Conservation (phyloP, 495 filamentous ascomycete genomes). For the Chaetomidium leptoderma region DNA sequence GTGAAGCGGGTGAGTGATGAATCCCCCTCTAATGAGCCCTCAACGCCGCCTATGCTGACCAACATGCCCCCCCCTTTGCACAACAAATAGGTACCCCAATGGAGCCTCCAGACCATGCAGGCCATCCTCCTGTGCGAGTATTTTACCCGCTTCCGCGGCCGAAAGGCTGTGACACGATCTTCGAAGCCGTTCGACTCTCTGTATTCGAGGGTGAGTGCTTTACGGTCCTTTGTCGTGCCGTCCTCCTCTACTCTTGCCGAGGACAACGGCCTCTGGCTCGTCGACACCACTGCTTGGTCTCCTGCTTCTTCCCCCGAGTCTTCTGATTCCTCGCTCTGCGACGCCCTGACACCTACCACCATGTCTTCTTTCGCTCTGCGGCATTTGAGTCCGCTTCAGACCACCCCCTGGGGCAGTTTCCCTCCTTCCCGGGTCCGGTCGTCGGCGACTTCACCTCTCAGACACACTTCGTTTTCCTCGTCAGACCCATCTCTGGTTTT, state of each 20-base stretch:
- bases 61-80: background rate
- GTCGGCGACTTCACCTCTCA: slow-evolving; percentile 22
- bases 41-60: slow-evolving; percentile 10
- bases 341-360: slow-evolving; percentile 25
- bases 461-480: slow-evolving; percentile 11
- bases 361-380: slow-evolving; percentile 22
- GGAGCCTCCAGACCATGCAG: slow-evolving; percentile 51
- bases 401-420: slow-evolving; percentile 25
- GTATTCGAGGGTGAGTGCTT: slow-evolving; percentile 48
- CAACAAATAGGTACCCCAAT: slow-evolving; percentile 35
- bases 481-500: background rate
- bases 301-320: slow-evolving; percentile 27
- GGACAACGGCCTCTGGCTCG: slow-evolving; percentile 26
- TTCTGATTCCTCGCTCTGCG: slow-evolving; percentile 33
- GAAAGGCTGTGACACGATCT: slow-evolving; percentile 39
- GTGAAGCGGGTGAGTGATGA: slow-evolving; percentile 32
- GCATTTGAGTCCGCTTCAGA: slow-evolving; percentile 20
- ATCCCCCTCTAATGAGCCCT: background rate
- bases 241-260: slow-evolving; percentile 27
- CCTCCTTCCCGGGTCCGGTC: slow-evolving; percentile 22
- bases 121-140: slow-evolving; percentile 53
- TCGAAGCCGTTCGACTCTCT: slow-evolving; percentile 50
- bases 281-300: slow-evolving; percentile 39
- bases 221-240: slow-evolving; percentile 31
- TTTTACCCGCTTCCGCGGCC: slow-evolving; percentile 51